These are phyloP conservation scores for Epichloe brachyelytri DNA, from an alignment of 2,329 filamentous ascomycete species.

Conservation along the genomic window DNA sequence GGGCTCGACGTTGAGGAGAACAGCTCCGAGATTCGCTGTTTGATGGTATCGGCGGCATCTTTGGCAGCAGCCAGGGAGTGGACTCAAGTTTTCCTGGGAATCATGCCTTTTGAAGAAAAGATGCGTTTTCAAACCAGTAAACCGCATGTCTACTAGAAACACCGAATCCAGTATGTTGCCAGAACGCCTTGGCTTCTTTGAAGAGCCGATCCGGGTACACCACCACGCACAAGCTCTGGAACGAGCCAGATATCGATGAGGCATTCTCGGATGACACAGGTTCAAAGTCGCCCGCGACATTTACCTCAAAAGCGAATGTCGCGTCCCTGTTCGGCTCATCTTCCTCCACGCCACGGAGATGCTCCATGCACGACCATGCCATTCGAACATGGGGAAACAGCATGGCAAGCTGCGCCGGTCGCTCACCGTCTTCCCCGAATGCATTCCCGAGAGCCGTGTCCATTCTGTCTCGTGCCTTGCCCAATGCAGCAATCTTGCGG, in stretches of 20 bases:
- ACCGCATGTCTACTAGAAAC: slow-evolving; percentile 16
- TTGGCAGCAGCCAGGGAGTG: slow-evolving; percentile 5
- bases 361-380: slow-evolving; percentile 6
- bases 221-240: slow-evolving; percentile 9
- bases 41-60: slow-evolving; percentile 7
- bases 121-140: slow-evolving; percentile 13
- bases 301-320: neutral
- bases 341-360: slow-evolving; percentile 6
- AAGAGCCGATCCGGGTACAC: slow-evolving; percentile 8
- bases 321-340: neutral
- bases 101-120: slow-evolving; percentile 6
- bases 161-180: slow-evolving; percentile 18
- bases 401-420: neutral
- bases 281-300: neutral
- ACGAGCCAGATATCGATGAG: neutral
- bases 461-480: neutral
- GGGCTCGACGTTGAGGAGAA: slow-evolving; percentile 8
- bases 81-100: neutral
- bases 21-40: slow-evolving; percentile 10
- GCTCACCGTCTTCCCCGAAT: neutral
- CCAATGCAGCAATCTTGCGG: slow-evolving; percentile 10
- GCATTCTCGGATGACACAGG: neutral
- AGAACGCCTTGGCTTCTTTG: slow-evolving; percentile 15
- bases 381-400: slow-evolving; percentile 8
- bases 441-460: neutral